These are phyloP conservation scores for Drechslerella coelobrocha DNA, from an alignment of 2,329 filamentous ascomycete species.

Conservation along the genomic window DNA sequence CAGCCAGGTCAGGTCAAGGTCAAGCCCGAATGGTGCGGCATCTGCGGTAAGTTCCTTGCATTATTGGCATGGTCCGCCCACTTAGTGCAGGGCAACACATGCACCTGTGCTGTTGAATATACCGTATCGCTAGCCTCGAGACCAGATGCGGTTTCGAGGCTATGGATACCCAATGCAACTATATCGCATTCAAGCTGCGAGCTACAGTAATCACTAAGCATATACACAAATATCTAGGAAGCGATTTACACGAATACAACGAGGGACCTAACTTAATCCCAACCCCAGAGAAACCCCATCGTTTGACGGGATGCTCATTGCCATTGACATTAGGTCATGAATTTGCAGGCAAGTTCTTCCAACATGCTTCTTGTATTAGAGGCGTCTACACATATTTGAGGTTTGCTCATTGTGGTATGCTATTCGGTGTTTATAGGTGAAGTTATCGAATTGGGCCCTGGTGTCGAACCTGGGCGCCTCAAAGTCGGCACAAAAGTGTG, in stretches of 20 bases:
- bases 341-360: no score
- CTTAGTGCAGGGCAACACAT: slow-evolving; percentile 13
- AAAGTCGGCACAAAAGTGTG: slow-evolving; percentile 66
- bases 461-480: slow-evolving; percentile 59
- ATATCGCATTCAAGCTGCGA: background rate
- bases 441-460: slow-evolving; percentile 66
- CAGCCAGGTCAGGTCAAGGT: slow-evolving; percentile 42
- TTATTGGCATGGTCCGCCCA: no score
- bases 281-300: slow-evolving; percentile 57
- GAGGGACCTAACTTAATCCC: slow-evolving; percentile 39
- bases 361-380: no score
- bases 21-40: slow-evolving; percentile 48
- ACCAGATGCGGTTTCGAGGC: background rate
- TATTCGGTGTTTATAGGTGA: slow-evolving; percentile 68
- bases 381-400: no score
- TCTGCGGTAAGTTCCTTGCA: slow-evolving; percentile 41
- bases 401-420: no score
- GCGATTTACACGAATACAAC: slow-evolving; percentile 42
- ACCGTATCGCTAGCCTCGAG: background rate
- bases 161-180: no score
- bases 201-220: background rate
- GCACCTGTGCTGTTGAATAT: background rate
- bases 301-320: slow-evolving; percentile 66
- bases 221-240: slow-evolving; percentile 17
- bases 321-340: no score